These are phyloP conservation scores for Didymella sp. DNA, from an alignment of 2,329 filamentous ascomycete species.

Conservation along the genomic window DNA sequence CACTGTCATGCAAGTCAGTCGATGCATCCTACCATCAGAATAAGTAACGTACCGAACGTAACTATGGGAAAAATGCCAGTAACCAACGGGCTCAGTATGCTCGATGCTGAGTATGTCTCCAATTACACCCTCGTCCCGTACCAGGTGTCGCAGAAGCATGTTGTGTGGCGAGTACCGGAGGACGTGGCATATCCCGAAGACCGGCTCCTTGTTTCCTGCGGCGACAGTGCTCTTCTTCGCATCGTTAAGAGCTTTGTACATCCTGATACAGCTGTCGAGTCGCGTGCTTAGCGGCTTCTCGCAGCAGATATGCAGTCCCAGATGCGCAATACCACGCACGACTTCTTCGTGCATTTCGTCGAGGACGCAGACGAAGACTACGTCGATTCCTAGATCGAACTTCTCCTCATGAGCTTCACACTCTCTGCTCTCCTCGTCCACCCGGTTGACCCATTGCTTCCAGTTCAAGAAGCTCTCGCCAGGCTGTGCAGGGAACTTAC, in stretches of 20 bases:
- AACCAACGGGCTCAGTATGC: conserved; percentile 93
- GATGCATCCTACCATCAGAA: no score
- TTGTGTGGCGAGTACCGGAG: conserved; percentile 94
- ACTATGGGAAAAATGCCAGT: conserved; percentile 80
- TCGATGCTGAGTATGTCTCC: conserved; percentile 86
- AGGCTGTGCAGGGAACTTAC: conserved; percentile 42
- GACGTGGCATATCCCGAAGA: conserved; percentile 95
- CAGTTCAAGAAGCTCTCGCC: conserved; percentile 76
- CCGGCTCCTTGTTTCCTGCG: conserved; percentile 38
- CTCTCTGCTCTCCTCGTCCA: conserved; percentile 65
- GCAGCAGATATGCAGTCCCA: conserved; percentile 82
- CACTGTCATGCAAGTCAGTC: conserved; percentile 55
- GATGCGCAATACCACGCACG: conserved; percentile 72
- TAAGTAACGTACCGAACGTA: conserved; percentile 64
- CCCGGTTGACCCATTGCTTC: conserved; percentile 77
- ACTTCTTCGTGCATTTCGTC: conserved; percentile 90
- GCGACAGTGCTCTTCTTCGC: conserved; percentile 32
- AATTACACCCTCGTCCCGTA: conserved; percentile 76
- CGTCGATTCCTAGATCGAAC: conserved; percentile 54
- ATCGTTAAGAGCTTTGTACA: conserved; percentile 65
- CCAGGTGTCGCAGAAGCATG: conserved; percentile 77
- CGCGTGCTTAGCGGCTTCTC: conserved; percentile 92
- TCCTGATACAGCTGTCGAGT: conserved; percentile 77
- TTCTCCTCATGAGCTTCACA: conserved; percentile 42
- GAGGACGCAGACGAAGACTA: conserved; percentile 75